phyloP scores from a whole-genome alignment of 2,329 filamentous ascomycete species.

The Pestalotiopsis sp. region DNA sequence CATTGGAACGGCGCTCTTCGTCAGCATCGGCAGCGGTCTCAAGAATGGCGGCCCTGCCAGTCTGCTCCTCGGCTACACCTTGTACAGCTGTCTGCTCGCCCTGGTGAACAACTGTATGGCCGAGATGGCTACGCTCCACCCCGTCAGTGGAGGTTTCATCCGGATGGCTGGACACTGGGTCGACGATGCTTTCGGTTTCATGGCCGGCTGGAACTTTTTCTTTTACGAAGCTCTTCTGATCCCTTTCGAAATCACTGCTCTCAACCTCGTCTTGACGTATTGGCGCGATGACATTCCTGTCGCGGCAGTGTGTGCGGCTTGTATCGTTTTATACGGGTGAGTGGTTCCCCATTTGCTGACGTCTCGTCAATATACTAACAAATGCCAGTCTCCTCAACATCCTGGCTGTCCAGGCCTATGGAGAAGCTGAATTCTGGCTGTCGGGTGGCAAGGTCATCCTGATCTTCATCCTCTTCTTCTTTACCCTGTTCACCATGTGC shows the following conservation, averaged over 20 bases:
- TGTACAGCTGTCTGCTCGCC: constrained; percentile 56
- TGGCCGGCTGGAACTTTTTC: constrained; percentile 41
- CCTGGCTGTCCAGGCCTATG: constrained; percentile 43
- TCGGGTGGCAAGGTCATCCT: constrained; percentile 41
- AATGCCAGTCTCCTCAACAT: constrained; percentile 35
- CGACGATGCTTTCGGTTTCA: constrained; percentile 62
- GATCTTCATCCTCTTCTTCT: constrained; percentile 31
- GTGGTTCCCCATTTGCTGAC: constrained; percentile 2
- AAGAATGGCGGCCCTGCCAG: constrained; percentile 50
- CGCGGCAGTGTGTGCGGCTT: constrained; percentile 45
- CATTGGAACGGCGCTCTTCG: constrained; percentile 61
- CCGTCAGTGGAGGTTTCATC: constrained; percentile 61
- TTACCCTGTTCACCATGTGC: constrained; percentile 45
- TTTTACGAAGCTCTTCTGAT: constrained; percentile 36
- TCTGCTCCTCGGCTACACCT: constrained; percentile 59
- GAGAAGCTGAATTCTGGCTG: constrained; percentile 48
- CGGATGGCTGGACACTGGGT: constrained; percentile 64
- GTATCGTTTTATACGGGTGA: constrained; percentile 33
- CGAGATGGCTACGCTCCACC: constrained; percentile 63
- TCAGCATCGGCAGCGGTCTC: constrained; percentile 61
- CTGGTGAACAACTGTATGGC: constrained; percentile 65
- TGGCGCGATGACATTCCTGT: constrained; percentile 43
- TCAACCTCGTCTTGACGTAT: constrained; percentile 39
- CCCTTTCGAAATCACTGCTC: constrained; percentile 36
- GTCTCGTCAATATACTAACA: not conserved